Percentiles rank a stretch among this genome's conserved stretches.
These are phyloP conservation scores for Vigna unguiculata DNA, from an alignment of 306 rosid genomes.

Conservation along the genomic window DNA sequence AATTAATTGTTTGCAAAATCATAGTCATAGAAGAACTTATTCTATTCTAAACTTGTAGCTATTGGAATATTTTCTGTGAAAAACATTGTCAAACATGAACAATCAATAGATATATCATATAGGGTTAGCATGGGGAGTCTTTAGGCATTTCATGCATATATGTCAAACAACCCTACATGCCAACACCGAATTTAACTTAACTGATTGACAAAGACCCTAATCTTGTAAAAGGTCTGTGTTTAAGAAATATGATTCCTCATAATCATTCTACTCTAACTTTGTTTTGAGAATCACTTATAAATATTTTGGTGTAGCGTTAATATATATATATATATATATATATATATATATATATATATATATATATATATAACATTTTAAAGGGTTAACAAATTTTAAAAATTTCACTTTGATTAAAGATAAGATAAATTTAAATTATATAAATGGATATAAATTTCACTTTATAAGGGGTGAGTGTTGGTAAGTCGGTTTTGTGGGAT, in stretches of 20 bases:
- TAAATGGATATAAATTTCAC: too few relatives aligned
- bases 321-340: too few relatives aligned
- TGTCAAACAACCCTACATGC: neutral
- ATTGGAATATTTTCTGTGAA: neutral
- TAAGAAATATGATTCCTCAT: conserved; percentile 24
- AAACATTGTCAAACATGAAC: neutral
- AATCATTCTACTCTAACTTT: conserved; percentile 19
- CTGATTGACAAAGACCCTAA: conserved; percentile 11
- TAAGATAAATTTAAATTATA: too few relatives aligned
- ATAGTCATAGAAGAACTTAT: neutral
- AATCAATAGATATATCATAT: neutral
- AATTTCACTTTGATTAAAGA: too few relatives aligned
- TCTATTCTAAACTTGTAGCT: conserved; percentile 9
- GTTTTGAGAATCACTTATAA: neutral
- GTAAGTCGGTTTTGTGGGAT: too few relatives aligned
- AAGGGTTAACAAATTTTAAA: too few relatives aligned
- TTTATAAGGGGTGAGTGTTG: too few relatives aligned
- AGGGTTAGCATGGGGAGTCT: neutral
- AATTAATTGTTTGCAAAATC: neutral
- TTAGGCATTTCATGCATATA: conserved; percentile 5
- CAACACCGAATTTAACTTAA: conserved; percentile 1
- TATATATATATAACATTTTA: too few relatives aligned
- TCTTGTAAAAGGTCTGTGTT: neutral
- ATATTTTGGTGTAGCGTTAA: too few relatives aligned
- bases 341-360: too few relatives aligned